These are phyloP conservation scores for Elongisporangium senticosum DNA, from an alignment of 352 stramenopile species.

Conservation along the genomic window DNA sequence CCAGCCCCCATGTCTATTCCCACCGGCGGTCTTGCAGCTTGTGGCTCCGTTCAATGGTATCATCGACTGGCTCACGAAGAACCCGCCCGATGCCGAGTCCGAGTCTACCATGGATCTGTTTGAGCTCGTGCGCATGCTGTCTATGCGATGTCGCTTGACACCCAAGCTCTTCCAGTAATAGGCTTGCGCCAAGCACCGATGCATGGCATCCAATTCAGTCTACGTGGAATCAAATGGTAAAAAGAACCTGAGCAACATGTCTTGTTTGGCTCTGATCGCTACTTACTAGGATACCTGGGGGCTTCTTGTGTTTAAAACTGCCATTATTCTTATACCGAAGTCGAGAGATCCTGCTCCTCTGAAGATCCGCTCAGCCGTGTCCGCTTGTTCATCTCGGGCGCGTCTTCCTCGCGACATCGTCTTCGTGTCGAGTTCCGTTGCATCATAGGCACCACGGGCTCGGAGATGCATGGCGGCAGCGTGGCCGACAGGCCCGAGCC, in stretches of 20 bases:
- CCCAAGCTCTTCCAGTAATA: conserved; percentile 13
- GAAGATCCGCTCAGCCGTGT: conserved; percentile 38
- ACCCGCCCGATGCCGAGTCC: conserved; percentile 45
- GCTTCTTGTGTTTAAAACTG: conserved; percentile 22
- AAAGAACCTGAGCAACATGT: conserved; percentile 1
- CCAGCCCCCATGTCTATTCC: conserved; percentile 27
- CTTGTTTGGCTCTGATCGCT: conserved; percentile 1
- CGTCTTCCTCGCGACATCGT: conserved; percentile 45
- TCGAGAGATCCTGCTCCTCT: conserved; percentile 56
- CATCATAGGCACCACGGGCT: conserved; percentile 65
- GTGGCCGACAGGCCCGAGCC: conserved; percentile 25
- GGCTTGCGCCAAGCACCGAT: too few relatives aligned
- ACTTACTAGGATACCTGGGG: conserved; percentile 1
- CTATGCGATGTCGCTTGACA: conserved; percentile 43
- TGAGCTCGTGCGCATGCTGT: conserved; percentile 61
- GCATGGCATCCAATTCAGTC: neutral
- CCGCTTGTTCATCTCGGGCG: conserved; percentile 44
- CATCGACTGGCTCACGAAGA: conserved; percentile 44
- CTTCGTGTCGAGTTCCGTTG: conserved; percentile 59
- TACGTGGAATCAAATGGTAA: neutral
- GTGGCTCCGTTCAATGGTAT: conserved; percentile 51
- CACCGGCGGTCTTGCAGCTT: conserved; percentile 32
- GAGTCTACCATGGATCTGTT: conserved; percentile 63
- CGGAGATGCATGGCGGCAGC: conserved; percentile 49
- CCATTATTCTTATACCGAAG: conserved; percentile 28